A percentile compares a stretch with the other conserved stretches of the same genome.
These are phyloP conservation scores for Acorus calamus DNA, from an alignment of 106 monocot genomes.

Conservation along the genomic window DNA sequence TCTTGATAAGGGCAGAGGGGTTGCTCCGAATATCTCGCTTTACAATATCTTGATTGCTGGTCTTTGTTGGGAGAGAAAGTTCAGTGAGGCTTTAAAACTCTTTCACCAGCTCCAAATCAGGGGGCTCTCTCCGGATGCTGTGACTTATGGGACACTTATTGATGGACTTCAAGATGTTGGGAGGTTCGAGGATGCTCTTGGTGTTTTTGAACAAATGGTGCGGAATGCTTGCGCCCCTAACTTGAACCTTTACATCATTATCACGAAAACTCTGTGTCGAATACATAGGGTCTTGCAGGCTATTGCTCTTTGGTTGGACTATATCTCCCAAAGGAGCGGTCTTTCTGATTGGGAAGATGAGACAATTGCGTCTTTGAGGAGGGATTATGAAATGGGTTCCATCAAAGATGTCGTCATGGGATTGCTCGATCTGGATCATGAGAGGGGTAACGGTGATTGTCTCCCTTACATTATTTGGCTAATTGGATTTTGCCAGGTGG, in stretches of 20 bases:
- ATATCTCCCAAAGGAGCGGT: conserved; percentile 20
- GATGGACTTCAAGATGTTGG: conserved; percentile 32
- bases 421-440: conserved; percentile 39
- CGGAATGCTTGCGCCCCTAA: conserved; percentile 35
- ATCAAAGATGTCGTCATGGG: conserved; percentile 40
- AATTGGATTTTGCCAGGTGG: conserved; percentile 49
- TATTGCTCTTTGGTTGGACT: conserved; percentile 51
- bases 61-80: conserved; percentile 46
- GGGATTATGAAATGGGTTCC: conserved; percentile 31
- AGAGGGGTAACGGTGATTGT: conserved; percentile 11
- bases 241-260: conserved; percentile 30
- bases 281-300: conserved; percentile 41
- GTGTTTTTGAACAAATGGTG: conserved; percentile 42
- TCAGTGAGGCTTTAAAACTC: conserved; percentile 46
- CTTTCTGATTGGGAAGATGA: conserved; percentile 25
- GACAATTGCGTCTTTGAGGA: conserved; percentile 15
- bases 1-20: conserved; percentile 42
- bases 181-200: conserved; percentile 30
- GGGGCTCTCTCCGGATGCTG: conserved; percentile 43
- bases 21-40: conserved; percentile 62
- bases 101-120: conserved; percentile 46
- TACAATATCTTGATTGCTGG: conserved; percentile 64
- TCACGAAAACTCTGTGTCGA: conserved; percentile 51
- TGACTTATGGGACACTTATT: conserved; percentile 60
- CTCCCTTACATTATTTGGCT: conserved; percentile 77